phyloP scores from a whole-genome alignment of 768 basidiomycete genomes.

The Psilocybe tampanensis region DNA sequence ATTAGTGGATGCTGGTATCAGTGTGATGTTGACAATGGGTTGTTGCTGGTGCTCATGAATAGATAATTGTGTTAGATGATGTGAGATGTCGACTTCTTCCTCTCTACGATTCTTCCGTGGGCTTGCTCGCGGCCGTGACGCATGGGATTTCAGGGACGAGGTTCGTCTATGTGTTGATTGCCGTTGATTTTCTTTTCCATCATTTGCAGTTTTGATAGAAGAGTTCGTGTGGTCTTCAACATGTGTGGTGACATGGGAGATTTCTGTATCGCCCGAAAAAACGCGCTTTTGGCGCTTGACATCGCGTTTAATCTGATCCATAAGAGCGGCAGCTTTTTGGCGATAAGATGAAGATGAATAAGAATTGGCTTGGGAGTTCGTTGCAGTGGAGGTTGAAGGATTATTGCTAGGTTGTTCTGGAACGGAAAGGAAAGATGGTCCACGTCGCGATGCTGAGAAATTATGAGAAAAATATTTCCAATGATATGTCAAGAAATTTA shows the following conservation, averaged over 20 bases:
- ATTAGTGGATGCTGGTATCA: conserved; percentile 18
- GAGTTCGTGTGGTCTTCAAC: conserved; percentile 31
- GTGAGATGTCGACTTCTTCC: conserved; percentile 23
- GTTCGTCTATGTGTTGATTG: conserved; percentile 32
- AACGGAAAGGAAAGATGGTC: conserved; percentile 35
- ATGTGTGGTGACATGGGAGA: conserved; percentile 42
- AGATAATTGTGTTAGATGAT: conserved; percentile 28
- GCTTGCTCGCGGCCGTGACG: conserved; percentile 24
- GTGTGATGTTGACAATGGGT: conserved; percentile 25
- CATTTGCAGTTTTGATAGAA: conserved; percentile 15
- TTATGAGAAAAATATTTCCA: neutral
- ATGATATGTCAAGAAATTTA: neutral
- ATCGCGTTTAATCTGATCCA: conserved; percentile 85
- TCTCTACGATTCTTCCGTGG: conserved; percentile 20
- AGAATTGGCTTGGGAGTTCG: conserved; percentile 34
- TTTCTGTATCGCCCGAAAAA: conserved; percentile 67
- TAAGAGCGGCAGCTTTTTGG: conserved; percentile 74
- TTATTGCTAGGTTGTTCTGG: conserved; percentile 30
- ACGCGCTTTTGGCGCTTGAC: conserved; percentile 75
- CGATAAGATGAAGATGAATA: conserved; percentile 73
- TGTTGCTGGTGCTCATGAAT: conserved; percentile 25
- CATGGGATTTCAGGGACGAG: conserved; percentile 23
- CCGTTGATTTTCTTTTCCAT: conserved; percentile 33
- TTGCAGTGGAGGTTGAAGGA: conserved; percentile 31
- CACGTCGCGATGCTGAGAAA: conserved; percentile 29